Percentiles rank a stretch among this genome's conserved stretches.
Evolutionary conservation across 225 moss, liverwort and hornwort species (phyloP).

Genomic region (Sphagnum contortum): DNA sequence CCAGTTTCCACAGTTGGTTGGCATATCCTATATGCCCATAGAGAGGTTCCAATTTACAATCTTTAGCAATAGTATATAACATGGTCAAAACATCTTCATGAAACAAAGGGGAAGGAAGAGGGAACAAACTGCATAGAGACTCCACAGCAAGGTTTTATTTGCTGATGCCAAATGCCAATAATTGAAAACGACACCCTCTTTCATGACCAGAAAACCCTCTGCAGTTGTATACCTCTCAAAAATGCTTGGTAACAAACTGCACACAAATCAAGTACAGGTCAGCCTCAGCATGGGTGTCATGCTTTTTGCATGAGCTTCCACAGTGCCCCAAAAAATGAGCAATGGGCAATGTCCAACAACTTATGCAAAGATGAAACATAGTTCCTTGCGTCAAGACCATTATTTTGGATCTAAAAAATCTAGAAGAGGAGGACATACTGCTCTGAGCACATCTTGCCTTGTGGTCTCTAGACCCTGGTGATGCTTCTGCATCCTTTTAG

Average conservation of each 20-base stretch:
- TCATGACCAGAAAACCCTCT: constrained; percentile 83
- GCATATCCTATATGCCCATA: neutral
- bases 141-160: constrained; percentile 86
- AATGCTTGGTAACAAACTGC: constrained; percentile 47
- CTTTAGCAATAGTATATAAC: too few relatives aligned
- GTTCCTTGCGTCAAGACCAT: too few relatives aligned
- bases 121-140: constrained; percentile 41
- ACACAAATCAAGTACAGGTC: neutral
- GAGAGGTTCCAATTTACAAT: neutral
- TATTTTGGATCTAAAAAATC: too few relatives aligned
- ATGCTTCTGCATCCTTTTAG: too few relatives aligned
- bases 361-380: too few relatives aligned
- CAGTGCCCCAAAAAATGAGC: too few relatives aligned
- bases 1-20: neutral
- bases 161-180: constrained; percentile 74
- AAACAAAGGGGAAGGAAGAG: neutral
- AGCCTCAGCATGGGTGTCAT: too few relatives aligned
- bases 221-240: constrained; percentile 67
- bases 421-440: too few relatives aligned
- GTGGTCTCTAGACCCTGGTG: too few relatives aligned
- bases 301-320: too few relatives aligned
- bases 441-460: too few relatives aligned
- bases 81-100: neutral
- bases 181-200: constrained; percentile 75
- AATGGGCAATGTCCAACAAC: too few relatives aligned